A percentile compares a stretch with the other conserved stretches of the same genome.
phyloP scores from a whole-genome alignment of 352 stramenopile species.

The Globisporangium orthogonon region DNA sequence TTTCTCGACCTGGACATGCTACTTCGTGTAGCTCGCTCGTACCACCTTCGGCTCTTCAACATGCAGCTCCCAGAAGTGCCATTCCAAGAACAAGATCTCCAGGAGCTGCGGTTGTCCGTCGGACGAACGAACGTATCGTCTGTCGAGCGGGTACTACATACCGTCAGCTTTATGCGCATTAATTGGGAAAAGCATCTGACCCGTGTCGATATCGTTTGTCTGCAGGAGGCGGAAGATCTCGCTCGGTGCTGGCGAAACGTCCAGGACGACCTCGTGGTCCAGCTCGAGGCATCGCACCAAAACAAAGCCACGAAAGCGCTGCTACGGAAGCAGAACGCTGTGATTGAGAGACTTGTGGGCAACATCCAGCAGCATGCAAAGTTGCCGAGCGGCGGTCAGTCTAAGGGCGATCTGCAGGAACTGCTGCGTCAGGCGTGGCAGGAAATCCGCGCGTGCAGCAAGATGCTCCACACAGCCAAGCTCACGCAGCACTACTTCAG shows the following conservation, averaged over 20 bases:
- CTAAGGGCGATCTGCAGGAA: conserved; percentile 7
- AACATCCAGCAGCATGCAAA: conserved; percentile 22
- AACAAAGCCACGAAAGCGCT: conserved; percentile 51
- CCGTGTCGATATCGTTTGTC: background rate
- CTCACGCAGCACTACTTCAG: conserved; percentile 70
- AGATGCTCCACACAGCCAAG: conserved; percentile 57
- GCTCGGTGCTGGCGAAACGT: conserved; percentile 54
- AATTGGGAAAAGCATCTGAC: background rate
- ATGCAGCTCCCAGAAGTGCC: conserved; percentile 36
- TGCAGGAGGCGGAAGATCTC: conserved; percentile 59
- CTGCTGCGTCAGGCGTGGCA: conserved; percentile 35
- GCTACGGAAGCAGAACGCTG: conserved; percentile 43
- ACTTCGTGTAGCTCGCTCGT: conserved; percentile 43
- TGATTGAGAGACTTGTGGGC: conserved; percentile 49
- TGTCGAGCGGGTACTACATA: conserved; percentile 20
- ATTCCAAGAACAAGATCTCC: conserved; percentile 39
- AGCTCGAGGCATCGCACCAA: conserved; percentile 56
- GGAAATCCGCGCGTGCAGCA: conserved; percentile 53
- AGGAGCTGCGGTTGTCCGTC: conserved; percentile 37
- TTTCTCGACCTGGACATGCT: conserved; percentile 53
- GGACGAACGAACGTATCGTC: conserved; percentile 55
- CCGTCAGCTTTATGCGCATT: background rate
- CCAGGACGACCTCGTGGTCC: conserved; percentile 31
- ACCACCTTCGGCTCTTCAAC: conserved; percentile 56
- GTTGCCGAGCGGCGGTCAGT: background rate